Conservation (phyloP, 768 basidiomycete genomes). For the Mycena epipterygia region DNA sequence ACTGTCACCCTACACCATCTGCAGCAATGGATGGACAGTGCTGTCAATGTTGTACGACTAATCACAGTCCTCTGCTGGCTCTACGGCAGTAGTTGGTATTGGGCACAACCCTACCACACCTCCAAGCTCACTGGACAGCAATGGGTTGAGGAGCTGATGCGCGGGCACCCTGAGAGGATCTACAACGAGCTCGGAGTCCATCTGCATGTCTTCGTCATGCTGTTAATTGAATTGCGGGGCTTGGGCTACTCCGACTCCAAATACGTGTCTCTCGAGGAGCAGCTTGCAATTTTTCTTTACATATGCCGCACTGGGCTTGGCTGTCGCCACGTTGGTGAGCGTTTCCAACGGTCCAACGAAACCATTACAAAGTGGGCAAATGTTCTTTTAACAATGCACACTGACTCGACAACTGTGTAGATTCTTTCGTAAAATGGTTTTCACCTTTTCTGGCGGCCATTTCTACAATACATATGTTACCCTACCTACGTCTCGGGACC, state of each 20-base stretch:
- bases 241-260: too few species aligned
- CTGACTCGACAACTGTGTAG: too few species aligned
- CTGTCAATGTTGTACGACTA: constrained; percentile 6
- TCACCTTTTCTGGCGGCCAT: too few species aligned
- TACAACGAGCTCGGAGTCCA: constrained; percentile 36
- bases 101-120: constrained; percentile 33
- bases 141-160: constrained; percentile 37
- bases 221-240: constrained; percentile 25
- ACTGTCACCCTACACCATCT: constrained; percentile 9
- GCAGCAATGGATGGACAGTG: constrained; percentile 10
- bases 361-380: constrained; percentile 35
- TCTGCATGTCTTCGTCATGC: constrained; percentile 33
- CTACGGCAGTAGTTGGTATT: constrained; percentile 14
- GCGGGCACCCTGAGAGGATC: constrained; percentile 35
- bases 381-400: not conserved
- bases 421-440: too few species aligned
- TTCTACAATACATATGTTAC: too few species aligned
- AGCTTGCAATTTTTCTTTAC: constrained; percentile 39
- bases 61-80: constrained; percentile 1
- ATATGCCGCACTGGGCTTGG: too few species aligned
- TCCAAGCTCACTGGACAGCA: constrained; percentile 31
- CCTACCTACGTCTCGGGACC: too few species aligned
- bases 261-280: too few species aligned
- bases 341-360: constrained; percentile 40
- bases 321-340: constrained; percentile 36